These are phyloP conservation scores for Lavandula angustifolia DNA, from an alignment of 257 asterid species.

Conservation along the genomic window DNA sequence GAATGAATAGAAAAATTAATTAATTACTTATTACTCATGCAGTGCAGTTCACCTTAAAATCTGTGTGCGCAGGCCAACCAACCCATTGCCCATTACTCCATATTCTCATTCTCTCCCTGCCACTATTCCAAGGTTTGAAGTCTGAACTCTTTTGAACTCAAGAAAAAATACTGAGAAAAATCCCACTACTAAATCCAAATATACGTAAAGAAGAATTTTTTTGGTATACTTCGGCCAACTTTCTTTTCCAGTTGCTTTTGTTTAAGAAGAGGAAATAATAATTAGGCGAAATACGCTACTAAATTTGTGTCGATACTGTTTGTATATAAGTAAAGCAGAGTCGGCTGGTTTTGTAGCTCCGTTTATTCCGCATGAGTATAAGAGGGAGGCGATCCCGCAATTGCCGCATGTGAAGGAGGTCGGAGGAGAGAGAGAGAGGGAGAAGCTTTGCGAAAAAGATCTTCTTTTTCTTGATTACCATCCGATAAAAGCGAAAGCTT, in stretches of 20 bases:
- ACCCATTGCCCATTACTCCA: constrained; percentile 21
- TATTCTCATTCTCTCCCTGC: constrained; percentile 35
- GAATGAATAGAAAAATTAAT: no score
- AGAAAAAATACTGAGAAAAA: neutral
- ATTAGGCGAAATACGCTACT: neutral
- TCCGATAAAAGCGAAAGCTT: constrained; percentile 25
- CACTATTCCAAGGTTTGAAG: constrained; percentile 19
- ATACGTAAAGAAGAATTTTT: constrained; percentile 18
- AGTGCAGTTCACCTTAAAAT: neutral
- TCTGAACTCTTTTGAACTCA: constrained; percentile 26
- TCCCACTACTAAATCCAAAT: constrained; percentile 17
- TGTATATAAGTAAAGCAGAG: neutral
- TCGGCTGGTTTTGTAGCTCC: constrained; percentile 38
- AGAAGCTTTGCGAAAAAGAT: constrained; percentile 18
- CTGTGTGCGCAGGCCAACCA: neutral
- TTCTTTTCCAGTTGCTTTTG: constrained; percentile 39
- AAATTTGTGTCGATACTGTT: neutral
- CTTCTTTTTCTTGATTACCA: constrained; percentile 18
- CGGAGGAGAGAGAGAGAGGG: constrained; percentile 28
- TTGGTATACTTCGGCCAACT: constrained; percentile 39
- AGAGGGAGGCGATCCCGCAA: constrained; percentile 48
- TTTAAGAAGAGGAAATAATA: neutral
- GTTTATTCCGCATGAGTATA: constrained; percentile 68
- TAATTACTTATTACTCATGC: no score
- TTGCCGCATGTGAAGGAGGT: constrained; percentile 43